Conservation (phyloP, 495 filamentous ascomycete species). For the Hyaloscypha hepaticicola region DNA sequence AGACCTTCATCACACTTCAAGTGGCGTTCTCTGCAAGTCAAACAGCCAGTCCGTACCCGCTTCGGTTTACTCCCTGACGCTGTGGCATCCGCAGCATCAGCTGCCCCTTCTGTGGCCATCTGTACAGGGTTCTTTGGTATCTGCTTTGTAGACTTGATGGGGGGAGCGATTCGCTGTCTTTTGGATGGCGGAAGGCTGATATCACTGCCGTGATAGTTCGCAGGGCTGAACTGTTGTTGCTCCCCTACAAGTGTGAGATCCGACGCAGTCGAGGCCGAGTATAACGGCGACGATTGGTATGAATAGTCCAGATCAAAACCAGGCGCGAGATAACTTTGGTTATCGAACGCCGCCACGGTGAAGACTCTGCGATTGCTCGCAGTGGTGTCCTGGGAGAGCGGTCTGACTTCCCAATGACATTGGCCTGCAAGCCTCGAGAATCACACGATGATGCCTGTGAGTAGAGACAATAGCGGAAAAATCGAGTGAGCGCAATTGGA, state of each 20-base stretch:
- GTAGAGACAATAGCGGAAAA: background rate
- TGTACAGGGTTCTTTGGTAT: conserved; percentile 8
- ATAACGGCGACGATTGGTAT: conserved; percentile 30
- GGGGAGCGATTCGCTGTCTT: conserved; percentile 31
- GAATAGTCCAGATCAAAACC: conserved; percentile 29
- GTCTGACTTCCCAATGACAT: conserved; percentile 20
- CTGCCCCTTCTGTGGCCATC: conserved; percentile 31
- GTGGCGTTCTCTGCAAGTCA: conserved; percentile 73
- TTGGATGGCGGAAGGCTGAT: conserved; percentile 29
- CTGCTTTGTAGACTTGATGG: conserved; percentile 13
- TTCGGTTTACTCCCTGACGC: conserved; percentile 55
- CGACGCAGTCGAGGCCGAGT: conserved; percentile 28
- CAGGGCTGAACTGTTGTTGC: conserved; percentile 27
- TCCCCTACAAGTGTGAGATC: conserved; percentile 27
- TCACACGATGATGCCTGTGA: background rate
- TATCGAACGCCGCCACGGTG: conserved; percentile 32
- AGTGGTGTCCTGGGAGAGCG: conserved; percentile 12
- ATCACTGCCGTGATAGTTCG: conserved; percentile 15
- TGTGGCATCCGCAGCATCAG: conserved; percentile 22
- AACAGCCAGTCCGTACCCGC: conserved; percentile 72
- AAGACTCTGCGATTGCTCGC: conserved; percentile 31
- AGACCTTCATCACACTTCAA: conserved; percentile 74
- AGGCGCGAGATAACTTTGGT: conserved; percentile 27
- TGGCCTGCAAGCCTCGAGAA: conserved; percentile 13
- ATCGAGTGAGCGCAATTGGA: background rate